Percentiles rank a stretch among this genome's conserved stretches.
Conservation (phyloP, 192 early-diverging fungal genomes). For the Coemansia sp. region DNA sequence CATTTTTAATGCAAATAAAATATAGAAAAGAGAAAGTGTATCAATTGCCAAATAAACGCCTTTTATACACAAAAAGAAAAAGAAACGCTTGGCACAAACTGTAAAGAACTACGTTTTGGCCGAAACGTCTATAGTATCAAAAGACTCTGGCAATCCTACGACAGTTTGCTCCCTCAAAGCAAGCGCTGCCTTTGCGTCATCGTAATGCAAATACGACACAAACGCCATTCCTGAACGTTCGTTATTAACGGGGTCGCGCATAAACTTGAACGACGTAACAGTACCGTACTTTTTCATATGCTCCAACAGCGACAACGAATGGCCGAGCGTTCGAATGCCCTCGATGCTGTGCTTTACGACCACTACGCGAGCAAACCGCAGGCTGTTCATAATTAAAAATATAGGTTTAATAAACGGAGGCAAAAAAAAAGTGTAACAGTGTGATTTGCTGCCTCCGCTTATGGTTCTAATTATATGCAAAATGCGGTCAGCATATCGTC, state of each 20-base stretch:
- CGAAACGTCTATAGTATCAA: background rate
- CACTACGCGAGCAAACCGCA: background rate
- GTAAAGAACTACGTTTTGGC: background rate
- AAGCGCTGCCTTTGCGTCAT: conserved; percentile 13
- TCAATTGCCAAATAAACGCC: background rate
- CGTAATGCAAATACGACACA: conserved; percentile 27
- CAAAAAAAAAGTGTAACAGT: background rate
- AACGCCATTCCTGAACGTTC: conserved; percentile 40
- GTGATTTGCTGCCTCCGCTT: too few species aligned
- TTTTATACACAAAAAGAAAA: conserved; percentile 10
- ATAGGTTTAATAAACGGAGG: background rate
- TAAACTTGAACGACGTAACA: conserved; percentile 31
- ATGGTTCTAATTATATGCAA: conserved; percentile 16
- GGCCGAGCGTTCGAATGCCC: conserved; percentile 17
- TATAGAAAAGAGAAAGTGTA: background rate
- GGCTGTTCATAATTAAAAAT: background rate
- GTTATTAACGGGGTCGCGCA: conserved; percentile 32
- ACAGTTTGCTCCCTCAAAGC: background rate
- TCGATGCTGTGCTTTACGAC: conserved; percentile 33
- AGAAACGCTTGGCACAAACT: background rate
- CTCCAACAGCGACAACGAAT: conserved; percentile 26
- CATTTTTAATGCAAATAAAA: background rate
- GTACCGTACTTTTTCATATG: conserved; percentile 44
- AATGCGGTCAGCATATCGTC: conserved; percentile 57
- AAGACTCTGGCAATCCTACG: background rate